These are phyloP conservation scores for Mycena sanguinolenta DNA, from an alignment of 768 basidiomycete species.

Conservation along the genomic window DNA sequence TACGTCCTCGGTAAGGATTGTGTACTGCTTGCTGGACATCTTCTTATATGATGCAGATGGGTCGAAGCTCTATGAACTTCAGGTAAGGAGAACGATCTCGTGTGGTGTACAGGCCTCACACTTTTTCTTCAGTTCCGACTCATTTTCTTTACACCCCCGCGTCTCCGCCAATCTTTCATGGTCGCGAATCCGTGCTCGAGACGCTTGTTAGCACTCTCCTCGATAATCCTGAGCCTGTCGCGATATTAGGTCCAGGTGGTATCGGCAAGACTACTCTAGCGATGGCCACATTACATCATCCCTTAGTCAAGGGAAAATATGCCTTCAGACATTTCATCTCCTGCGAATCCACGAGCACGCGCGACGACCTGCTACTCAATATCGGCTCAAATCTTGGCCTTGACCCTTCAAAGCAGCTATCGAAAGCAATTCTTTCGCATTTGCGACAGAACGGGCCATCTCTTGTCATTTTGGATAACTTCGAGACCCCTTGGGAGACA, in stretches of 20 bases:
- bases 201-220: background rate
- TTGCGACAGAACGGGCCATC: background rate
- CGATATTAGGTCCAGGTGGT: slow-evolving; percentile 29
- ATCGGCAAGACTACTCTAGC: no score
- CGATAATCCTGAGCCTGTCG: background rate
- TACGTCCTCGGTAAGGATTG: background rate
- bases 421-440: slow-evolving; percentile 4
- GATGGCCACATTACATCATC: slow-evolving; percentile 15
- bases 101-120: background rate
- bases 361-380: background rate
- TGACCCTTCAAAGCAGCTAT: background rate
- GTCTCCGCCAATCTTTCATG: slow-evolving; percentile 17
- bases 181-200: slow-evolving; percentile 3
- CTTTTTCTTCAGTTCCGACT: slow-evolving; percentile 6
- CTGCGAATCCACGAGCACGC: slow-evolving; percentile 22
- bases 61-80: background rate
- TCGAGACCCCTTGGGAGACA: slow-evolving; percentile 32
- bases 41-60: background rate
- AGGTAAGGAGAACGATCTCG: background rate
- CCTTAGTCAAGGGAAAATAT: slow-evolving; percentile 2
- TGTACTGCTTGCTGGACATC: no score
- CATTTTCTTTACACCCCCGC: slow-evolving; percentile 9
- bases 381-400: slow-evolving; percentile 18
- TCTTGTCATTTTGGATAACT: slow-evolving; percentile 23
- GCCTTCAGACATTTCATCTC: slow-evolving; percentile 14